Conservation (phyloP, 345 rosid genomes). For the Anastatica hierochuntica region DNA sequence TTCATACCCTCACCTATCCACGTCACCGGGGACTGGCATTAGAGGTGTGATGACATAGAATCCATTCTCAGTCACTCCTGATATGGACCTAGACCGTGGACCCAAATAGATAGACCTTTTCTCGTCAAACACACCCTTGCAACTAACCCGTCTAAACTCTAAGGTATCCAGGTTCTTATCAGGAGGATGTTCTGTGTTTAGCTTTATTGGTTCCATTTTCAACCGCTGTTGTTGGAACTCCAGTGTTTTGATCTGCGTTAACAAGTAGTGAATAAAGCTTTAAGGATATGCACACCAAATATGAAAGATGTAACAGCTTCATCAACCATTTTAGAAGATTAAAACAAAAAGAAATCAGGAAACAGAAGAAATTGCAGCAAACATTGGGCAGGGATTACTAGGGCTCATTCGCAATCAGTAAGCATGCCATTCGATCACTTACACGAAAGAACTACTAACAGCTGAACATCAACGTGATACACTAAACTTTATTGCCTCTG, state of each 20-base stretch:
- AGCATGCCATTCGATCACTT: neutral
- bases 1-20: constrained; percentile 52
- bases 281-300: neutral
- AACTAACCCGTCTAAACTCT: constrained; percentile 68
- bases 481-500: neutral
- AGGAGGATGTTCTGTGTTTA: constrained; percentile 35
- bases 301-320: neutral
- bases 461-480: neutral
- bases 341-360: neutral
- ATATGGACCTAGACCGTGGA: constrained; percentile 89
- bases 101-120: constrained; percentile 63
- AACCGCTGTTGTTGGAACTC: constrained; percentile 61
- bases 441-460: neutral
- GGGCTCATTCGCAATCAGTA: neutral
- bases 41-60: constrained; percentile 72
- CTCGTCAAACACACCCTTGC: constrained; percentile 72
- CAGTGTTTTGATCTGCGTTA: constrained; percentile 55
- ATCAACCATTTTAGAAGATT: neutral
- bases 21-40: constrained; percentile 47
- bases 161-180: constrained; percentile 35
- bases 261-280: neutral
- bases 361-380: neutral
- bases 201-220: constrained; percentile 63
- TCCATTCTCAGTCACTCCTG: constrained; percentile 91
- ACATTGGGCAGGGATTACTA: neutral